These are phyloP conservation scores for Sindora glabra DNA, from an alignment of 306 rosid species.

Conservation along the genomic window DNA sequence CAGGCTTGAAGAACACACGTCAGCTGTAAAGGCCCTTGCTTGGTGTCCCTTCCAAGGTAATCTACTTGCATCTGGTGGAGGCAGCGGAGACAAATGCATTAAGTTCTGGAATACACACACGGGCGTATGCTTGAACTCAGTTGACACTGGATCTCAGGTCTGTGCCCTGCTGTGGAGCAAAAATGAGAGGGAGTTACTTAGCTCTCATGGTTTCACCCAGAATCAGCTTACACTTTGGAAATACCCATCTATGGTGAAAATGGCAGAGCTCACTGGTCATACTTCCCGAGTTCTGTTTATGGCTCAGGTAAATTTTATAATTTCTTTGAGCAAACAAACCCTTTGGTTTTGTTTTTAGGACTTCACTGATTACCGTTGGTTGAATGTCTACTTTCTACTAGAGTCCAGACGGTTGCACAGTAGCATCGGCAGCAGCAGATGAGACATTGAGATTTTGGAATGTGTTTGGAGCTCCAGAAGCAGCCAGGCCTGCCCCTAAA, in stretches of 20 bases:
- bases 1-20: constrained; percentile 68
- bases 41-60: constrained; percentile 94
- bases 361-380: too few relatives aligned
- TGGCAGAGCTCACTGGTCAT: constrained; percentile 82
- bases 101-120: constrained; percentile 93
- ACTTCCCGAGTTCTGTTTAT: constrained; percentile 81
- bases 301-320: constrained; percentile 34
- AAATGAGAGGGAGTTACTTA: constrained; percentile 84
- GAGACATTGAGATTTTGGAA: constrained; percentile 55
- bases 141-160: constrained; percentile 84
- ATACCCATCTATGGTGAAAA: constrained; percentile 86
- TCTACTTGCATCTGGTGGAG: constrained; percentile 73
- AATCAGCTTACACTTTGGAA: constrained; percentile 85
- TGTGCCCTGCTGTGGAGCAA: constrained; percentile 81
- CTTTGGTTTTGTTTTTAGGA: too few relatives aligned
- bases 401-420: constrained; percentile 51
- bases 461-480: constrained; percentile 49
- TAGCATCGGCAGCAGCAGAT: constrained; percentile 58
- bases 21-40: constrained; percentile 80
- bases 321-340: too few relatives aligned
- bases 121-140: constrained; percentile 79
- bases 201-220: constrained; percentile 75
- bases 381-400: too few relatives aligned
- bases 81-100: constrained; percentile 61
- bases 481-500: constrained; percentile 34